A percentile compares a stretch with the other conserved stretches of the same genome.
These are phyloP conservation scores for Aspergillus eucalypticola DNA, from an alignment of 2,329 filamentous ascomycete species.

Conservation along the genomic window DNA sequence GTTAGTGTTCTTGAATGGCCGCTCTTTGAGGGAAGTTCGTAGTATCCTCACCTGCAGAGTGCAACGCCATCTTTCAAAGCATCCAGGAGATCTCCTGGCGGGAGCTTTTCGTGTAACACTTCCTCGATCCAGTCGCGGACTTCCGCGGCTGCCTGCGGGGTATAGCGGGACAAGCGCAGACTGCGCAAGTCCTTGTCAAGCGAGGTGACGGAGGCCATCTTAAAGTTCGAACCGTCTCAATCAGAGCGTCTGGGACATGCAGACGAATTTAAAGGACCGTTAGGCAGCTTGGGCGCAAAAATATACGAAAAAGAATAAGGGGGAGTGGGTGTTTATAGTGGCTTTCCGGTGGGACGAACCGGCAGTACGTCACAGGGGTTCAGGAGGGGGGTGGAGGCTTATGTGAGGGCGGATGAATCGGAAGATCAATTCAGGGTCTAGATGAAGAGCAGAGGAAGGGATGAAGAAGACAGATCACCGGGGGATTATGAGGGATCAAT, in stretches of 20 bases:
- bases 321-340: slow-evolving; percentile 7
- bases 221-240: slow-evolving; percentile 12
- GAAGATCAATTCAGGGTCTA: background rate
- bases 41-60: slow-evolving; percentile 72
- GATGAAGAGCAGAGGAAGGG: slow-evolving; percentile 4
- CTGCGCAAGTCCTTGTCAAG: slow-evolving; percentile 94
- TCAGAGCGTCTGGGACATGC: slow-evolving; percentile 5
- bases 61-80: slow-evolving; percentile 86
- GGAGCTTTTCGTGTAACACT: slow-evolving; percentile 70
- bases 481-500: background rate
- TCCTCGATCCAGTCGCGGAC: slow-evolving; percentile 83
- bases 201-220: slow-evolving; percentile 90
- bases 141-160: slow-evolving; percentile 84
- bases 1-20: slow-evolving; percentile 20
- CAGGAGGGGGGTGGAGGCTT: background rate
- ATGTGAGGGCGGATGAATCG: background rate
- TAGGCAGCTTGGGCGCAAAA: background rate
- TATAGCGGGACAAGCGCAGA: slow-evolving; percentile 90
- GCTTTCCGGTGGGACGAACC: slow-evolving; percentile 12
- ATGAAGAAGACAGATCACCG: background rate
- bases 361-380: slow-evolving; percentile 14
- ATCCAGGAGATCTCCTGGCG: slow-evolving; percentile 76
- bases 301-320: background rate
- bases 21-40: no score
- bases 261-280: slow-evolving; percentile 1